Percentiles rank a stretch among this genome's conserved stretches.
phyloP scores from a whole-genome alignment of 208 protist genomes.

The Leishmania arabica region DNA sequence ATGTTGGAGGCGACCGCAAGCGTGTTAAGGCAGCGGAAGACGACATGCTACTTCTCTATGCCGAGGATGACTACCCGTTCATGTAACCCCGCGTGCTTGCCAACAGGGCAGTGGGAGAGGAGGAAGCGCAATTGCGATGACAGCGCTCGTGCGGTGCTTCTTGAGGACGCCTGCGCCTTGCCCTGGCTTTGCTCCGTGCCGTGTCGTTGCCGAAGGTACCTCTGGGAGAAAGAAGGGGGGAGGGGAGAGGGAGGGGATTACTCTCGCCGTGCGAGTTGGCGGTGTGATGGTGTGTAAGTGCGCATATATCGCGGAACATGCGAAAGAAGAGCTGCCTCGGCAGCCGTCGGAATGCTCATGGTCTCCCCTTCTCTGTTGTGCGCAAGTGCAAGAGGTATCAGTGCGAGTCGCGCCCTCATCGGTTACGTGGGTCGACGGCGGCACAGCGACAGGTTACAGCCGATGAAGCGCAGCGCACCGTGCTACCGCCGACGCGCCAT shows the following conservation, averaged over 20 bases:
- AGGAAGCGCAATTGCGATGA: not conserved
- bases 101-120: not conserved
- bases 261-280: too few relatives aligned
- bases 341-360: not conserved
- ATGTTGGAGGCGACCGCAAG: conserved; percentile 25
- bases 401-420: not conserved
- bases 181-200: not conserved
- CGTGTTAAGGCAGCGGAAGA: conserved; percentile 48
- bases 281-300: too few relatives aligned
- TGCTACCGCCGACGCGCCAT: not conserved
- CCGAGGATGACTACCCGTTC: conserved; percentile 59
- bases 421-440: not conserved
- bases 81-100: conserved; percentile 15
- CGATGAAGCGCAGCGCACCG: not conserved
- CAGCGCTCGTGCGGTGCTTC: not conserved
- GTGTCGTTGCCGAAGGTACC: not conserved
- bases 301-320: not conserved
- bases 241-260: too few relatives aligned
- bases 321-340: not conserved
- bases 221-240: not conserved
- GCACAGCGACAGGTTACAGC: not conserved
- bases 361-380: conserved; percentile 3
- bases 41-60: conserved; percentile 60
- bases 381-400: not conserved
- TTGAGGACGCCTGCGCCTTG: not conserved